Percentiles rank a stretch among this genome's conserved stretches.
Evolutionary conservation across 176 grass and related monocot species (phyloP).

Genomic region (Cenchrus fungigraminus): DNA sequence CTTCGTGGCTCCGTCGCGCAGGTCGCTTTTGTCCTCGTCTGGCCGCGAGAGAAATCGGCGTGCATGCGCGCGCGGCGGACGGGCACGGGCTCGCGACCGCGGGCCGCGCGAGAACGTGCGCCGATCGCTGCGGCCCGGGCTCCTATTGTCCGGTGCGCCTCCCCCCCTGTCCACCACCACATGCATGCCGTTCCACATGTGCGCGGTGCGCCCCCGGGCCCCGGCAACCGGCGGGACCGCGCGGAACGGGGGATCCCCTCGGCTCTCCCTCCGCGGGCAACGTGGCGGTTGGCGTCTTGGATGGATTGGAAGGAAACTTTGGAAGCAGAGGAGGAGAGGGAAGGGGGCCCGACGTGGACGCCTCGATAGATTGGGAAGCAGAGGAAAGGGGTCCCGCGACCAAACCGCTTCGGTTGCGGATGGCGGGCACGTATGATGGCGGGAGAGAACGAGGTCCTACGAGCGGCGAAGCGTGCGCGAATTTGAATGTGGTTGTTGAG

Average conservation of each 20-base stretch:
- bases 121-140: too few relatives aligned
- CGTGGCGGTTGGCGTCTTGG: conserved; percentile 29
- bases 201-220: neutral
- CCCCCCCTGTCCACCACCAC: too few relatives aligned
- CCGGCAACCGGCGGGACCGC: neutral
- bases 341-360: conserved; percentile 24
- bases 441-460: neutral
- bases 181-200: conserved; percentile 21
- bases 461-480: neutral
- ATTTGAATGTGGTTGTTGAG: conserved; percentile 20
- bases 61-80: too few relatives aligned
- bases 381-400: neutral
- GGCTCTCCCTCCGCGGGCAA: neutral
- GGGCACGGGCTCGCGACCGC: too few relatives aligned
- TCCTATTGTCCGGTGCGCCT: too few relatives aligned
- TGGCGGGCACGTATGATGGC: neutral
- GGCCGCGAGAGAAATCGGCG: too few relatives aligned
- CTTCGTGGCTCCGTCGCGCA: too few relatives aligned
- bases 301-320: too few relatives aligned
- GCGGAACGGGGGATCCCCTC: neutral
- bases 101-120: conserved; percentile 11
- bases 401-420: conserved; percentile 10
- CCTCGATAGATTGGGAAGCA: neutral
- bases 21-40: too few relatives aligned
- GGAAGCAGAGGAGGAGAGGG: neutral